Conservation (phyloP, 257 asterid genomes). For the Nicotiana knightiana region DNA sequence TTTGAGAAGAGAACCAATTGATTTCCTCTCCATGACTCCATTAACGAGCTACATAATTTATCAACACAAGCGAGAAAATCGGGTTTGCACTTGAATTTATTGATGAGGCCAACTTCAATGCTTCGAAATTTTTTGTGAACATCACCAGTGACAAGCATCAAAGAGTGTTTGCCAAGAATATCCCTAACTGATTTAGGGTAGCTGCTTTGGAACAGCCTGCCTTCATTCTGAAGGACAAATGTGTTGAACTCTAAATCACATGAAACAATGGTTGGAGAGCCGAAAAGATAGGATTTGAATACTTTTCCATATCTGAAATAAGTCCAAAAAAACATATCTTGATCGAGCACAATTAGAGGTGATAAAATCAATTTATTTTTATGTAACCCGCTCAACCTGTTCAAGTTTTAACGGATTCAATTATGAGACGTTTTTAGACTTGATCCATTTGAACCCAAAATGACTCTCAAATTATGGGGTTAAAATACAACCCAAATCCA, state of each 20-base stretch:
- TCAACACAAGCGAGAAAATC: slow-evolving; percentile 32
- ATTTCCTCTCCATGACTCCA: slow-evolving; percentile 34
- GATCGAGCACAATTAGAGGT: background rate
- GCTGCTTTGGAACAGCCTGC: slow-evolving; percentile 39
- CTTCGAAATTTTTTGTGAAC: slow-evolving; percentile 53
- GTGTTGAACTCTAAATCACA: slow-evolving; percentile 53
- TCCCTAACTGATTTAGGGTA: slow-evolving; percentile 59
- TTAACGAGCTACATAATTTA: slow-evolving; percentile 17
- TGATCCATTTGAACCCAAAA: background rate
- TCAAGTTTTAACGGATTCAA: background rate
- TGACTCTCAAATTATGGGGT: background rate
- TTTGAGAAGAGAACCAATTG: slow-evolving; percentile 33
- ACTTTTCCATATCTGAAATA: slow-evolving; percentile 52
- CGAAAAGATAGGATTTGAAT: slow-evolving; percentile 62
- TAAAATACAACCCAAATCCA: background rate
- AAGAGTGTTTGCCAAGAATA: slow-evolving; percentile 48
- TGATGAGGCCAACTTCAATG: slow-evolving; percentile 37
- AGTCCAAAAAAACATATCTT: background rate
- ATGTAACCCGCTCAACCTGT: background rate
- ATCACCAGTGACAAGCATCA: slow-evolving; percentile 54
- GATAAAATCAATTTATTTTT: background rate
- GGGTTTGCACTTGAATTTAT: slow-evolving; percentile 35
- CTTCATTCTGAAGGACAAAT: slow-evolving; percentile 71
- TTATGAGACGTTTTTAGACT: background rate
- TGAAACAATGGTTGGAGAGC: slow-evolving; percentile 62